A percentile compares a stretch with the other conserved stretches of the same genome.
Conservation (phyloP, 2,329 filamentous ascomycete species). For the Plenodomus tracheiphilus region DNA sequence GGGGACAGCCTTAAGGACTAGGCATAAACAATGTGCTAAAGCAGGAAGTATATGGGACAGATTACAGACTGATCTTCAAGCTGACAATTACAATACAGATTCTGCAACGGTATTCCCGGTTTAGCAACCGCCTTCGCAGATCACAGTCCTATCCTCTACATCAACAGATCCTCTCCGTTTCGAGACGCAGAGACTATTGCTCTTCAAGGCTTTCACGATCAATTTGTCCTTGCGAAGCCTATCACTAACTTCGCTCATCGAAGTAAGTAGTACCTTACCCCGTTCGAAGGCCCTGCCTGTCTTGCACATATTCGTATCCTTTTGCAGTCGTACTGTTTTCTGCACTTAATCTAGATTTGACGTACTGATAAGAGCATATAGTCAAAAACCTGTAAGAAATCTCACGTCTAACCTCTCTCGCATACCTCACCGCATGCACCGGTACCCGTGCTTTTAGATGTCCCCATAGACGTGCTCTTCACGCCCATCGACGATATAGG, state of each 20-base stretch:
- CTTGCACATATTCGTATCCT: no score
- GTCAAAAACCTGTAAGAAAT: conserved; percentile 52
- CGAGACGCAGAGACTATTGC: conserved; percentile 53
- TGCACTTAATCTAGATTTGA: no score
- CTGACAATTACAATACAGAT: conserved; percentile 33
- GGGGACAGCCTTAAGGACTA: no score
- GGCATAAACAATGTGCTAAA: no score
- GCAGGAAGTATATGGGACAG: neutral
- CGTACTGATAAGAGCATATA: no score
- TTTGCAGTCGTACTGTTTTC: no score
- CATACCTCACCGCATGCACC: conserved; percentile 47
- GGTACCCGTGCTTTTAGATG: conserved; percentile 46
- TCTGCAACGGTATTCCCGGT: conserved; percentile 52
- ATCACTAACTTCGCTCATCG: conserved; percentile 54
- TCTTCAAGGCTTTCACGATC: conserved; percentile 53
- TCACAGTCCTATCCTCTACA: conserved; percentile 50
- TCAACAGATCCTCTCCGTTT: conserved; percentile 51
- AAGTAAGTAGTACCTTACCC: conserved; percentile 13
- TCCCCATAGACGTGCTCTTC: conserved; percentile 49
- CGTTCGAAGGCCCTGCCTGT: no score
- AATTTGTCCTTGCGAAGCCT: conserved; percentile 49
- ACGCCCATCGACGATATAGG: conserved; percentile 42
- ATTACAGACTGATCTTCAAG: neutral
- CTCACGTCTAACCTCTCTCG: conserved; percentile 50
- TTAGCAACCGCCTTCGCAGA: conserved; percentile 53